These are phyloP conservation scores for Phanerodontia chrysosporium DNA, from an alignment of 768 basidiomycete genomes.

Conservation along the genomic window DNA sequence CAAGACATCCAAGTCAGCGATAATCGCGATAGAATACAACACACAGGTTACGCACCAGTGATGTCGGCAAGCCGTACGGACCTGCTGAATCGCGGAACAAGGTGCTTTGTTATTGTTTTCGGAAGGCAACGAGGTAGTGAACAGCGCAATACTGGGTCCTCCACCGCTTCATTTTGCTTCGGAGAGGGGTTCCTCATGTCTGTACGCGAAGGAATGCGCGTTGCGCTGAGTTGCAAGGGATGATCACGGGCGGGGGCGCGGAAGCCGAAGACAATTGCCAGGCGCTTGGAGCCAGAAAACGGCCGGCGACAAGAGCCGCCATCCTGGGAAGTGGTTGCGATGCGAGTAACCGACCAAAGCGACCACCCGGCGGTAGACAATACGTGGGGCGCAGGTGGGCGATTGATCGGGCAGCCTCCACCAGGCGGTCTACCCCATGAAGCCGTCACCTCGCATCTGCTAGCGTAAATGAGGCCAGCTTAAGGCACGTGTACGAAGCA, in stretches of 20 bases:
- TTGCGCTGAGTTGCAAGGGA: neutral
- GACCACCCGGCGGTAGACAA: too few species aligned
- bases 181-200: neutral
- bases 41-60: neutral
- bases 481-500: too few species aligned
- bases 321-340: neutral
- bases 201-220: neutral
- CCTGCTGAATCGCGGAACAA: neutral
- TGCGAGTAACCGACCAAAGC: neutral
- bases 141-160: neutral
- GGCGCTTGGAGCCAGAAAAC: neutral
- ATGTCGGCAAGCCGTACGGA: neutral
- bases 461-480: too few species aligned
- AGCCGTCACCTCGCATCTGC: too few species aligned
- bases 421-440: too few species aligned
- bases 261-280: neutral
- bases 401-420: too few species aligned
- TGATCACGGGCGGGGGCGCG: neutral
- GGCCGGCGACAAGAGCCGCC: neutral
- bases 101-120: neutral
- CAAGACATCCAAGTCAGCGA: neutral
- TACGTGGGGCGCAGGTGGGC: too few species aligned
- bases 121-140: neutral
- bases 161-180: neutral
- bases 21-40: neutral